Evolutionary conservation across 179 eudicot species (phyloP).

Genomic region (Silene coronaria): DNA sequence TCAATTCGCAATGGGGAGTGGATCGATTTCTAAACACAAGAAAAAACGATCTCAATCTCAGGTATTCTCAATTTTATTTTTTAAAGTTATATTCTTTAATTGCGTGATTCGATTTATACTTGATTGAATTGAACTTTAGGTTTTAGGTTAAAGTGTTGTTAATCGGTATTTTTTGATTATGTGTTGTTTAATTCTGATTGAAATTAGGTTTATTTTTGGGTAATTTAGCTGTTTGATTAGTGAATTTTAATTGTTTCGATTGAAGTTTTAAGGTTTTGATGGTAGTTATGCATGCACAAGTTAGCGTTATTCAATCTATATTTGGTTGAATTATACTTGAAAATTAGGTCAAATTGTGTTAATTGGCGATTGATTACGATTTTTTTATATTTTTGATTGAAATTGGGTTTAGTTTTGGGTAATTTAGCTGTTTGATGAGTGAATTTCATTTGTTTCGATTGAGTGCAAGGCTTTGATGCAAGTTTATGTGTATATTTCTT

Average conservation of each 20-base stretch:
- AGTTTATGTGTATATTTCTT: too few relatives aligned
- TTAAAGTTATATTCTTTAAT: too few relatives aligned
- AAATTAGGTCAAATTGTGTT: background rate
- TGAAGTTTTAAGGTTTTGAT: constrained; percentile 5
- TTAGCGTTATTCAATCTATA: background rate
- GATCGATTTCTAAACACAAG: constrained; percentile 34
- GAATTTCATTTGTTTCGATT: background rate
- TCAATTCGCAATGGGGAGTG: constrained; percentile 24
- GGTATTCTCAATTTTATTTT: constrained; percentile 20
- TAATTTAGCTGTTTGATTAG: constrained; percentile 3
- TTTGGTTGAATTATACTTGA: background rate
- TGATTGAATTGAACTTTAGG: background rate
- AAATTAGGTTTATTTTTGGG: background rate
- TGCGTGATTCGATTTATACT: background rate
- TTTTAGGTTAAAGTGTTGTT: background rate
- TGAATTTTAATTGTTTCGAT: background rate
- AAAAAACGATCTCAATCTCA: constrained; percentile 26
- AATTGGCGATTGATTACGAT: background rate
- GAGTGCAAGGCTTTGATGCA: background rate
- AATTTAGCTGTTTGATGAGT: constrained; percentile 5
- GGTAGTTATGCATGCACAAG: background rate
- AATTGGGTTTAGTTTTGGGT: background rate
- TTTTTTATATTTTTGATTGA: background rate
- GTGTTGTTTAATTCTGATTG: background rate
- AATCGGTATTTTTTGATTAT: background rate